These are phyloP conservation scores for Boletus sensibilis DNA, from an alignment of 768 basidiomycete species.

Conservation along the genomic window DNA sequence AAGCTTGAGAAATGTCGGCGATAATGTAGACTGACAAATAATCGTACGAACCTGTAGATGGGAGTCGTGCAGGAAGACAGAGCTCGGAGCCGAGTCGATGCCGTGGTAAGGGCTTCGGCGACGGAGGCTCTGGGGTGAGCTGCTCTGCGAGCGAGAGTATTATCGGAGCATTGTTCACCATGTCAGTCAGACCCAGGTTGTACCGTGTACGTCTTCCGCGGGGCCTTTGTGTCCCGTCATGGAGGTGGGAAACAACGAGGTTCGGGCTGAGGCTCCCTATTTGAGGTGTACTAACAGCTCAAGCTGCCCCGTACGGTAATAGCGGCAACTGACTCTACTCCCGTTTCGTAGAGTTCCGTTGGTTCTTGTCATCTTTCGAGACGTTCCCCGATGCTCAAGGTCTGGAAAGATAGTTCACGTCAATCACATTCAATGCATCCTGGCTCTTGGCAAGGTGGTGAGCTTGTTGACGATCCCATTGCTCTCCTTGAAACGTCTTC, in stretches of 20 bases:
- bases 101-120: slow-evolving; percentile 32
- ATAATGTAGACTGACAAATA: slow-evolving; percentile 7
- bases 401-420: slow-evolving; percentile 22
- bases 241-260: slow-evolving; percentile 4
- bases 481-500: slow-evolving; percentile 16
- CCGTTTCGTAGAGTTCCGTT: not conserved
- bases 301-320: not conserved
- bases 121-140: slow-evolving; percentile 17
- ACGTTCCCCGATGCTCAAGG: slow-evolving; percentile 19
- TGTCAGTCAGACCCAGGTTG: slow-evolving; percentile 21
- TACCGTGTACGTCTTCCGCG: not conserved
- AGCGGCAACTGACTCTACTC: not conserved
- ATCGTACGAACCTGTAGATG: slow-evolving; percentile 52
- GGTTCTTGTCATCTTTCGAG: not conserved
- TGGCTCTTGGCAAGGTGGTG: slow-evolving; percentile 3
- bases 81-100: slow-evolving; percentile 46
- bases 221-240: slow-evolving; percentile 11
- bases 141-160: slow-evolving; percentile 31
- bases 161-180: slow-evolving; percentile 54
- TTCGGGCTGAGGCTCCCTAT: not conserved
- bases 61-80: slow-evolving; percentile 69
- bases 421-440: slow-evolving; percentile 1
- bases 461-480: slow-evolving; percentile 25
- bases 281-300: too few relatives aligned
- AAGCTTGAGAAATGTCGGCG: slow-evolving; percentile 45